These are phyloP conservation scores for Rhodotorula sp. DNA, from an alignment of 1,284 basidiomycete genomes.

Conservation along the genomic window DNA sequence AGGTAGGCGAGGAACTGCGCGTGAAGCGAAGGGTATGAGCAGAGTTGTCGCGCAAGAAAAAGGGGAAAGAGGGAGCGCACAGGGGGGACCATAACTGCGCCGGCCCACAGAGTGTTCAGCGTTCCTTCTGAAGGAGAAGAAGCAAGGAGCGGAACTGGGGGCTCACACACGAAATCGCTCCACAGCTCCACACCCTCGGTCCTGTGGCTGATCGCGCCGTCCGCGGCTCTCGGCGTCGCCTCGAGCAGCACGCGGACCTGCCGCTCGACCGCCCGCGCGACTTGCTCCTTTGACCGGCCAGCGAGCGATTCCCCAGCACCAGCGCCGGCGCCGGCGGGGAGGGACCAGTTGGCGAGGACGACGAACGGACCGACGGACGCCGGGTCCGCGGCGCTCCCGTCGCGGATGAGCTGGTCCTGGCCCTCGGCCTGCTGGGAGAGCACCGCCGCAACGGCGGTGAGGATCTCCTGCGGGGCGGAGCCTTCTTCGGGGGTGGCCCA, in stretches of 20 bases:
- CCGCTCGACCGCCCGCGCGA: conserved; percentile 25
- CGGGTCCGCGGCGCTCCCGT: conserved; percentile 75
- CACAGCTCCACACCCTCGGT: conserved; percentile 56
- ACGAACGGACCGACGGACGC: conserved; percentile 77
- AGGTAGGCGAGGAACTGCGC: conserved; percentile 87
- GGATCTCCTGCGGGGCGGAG: conserved; percentile 17
- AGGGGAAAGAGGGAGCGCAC: neutral
- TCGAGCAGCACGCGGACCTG: conserved; percentile 35
- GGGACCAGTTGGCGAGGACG: conserved; percentile 60
- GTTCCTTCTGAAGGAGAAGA: too few species aligned
- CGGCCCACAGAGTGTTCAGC: neutral
- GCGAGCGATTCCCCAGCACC: conserved; percentile 3
- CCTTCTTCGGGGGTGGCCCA: conserved; percentile 2
- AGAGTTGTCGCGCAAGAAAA: too few species aligned
- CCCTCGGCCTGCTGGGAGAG: conserved; percentile 8
- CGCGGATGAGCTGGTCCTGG: conserved; percentile 48
- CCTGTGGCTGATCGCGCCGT: conserved; percentile 81
- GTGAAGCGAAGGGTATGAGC: too few species aligned
- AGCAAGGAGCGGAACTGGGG: too few species aligned
- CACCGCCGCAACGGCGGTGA: conserved; percentile 21
- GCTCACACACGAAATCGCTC: conserved; percentile 51
- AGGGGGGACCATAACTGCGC: conserved; percentile 36
- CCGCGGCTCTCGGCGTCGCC: conserved; percentile 55
- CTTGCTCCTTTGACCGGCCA: conserved; percentile 7
- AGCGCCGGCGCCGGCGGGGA: neutral